Percentiles rank a stretch among this genome's conserved stretches.
Conservation (phyloP, 768 basidiomycete species). For the Macrolepiota dolichaula region DNA sequence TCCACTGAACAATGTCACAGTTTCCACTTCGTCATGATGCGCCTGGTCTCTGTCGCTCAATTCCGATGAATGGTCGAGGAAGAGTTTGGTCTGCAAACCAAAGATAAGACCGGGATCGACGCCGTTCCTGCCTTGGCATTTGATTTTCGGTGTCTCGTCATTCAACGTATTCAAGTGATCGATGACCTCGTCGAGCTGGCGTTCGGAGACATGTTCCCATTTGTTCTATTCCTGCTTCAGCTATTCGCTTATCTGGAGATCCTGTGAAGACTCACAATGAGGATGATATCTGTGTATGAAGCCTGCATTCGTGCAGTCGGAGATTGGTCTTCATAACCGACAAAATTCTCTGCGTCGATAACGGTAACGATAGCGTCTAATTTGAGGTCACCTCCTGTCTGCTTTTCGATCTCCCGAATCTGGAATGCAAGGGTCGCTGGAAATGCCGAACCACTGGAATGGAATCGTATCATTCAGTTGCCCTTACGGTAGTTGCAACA, state of each 20-base stretch:
- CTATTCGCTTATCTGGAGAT: neutral
- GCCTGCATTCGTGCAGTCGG: constrained; percentile 93
- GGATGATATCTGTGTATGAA: constrained; percentile 89
- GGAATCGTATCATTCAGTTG: neutral
- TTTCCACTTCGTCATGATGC: constrained; percentile 88
- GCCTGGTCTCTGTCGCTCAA: constrained; percentile 5
- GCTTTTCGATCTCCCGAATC: constrained; percentile 81
- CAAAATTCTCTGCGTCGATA: constrained; percentile 87
- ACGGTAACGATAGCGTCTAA: constrained; percentile 92
- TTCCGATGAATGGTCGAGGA: constrained; percentile 28
- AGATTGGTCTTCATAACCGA: constrained; percentile 89
- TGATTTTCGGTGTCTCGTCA: constrained; percentile 84
- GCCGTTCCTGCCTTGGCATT: constrained; percentile 57
- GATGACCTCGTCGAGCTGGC: constrained; percentile 74
- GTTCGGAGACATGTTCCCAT: constrained; percentile 82
- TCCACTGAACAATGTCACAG: constrained; percentile 58
- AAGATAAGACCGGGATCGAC: constrained; percentile 81
- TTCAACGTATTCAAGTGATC: constrained; percentile 90
- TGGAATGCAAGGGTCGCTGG: constrained; percentile 95
- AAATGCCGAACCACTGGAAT: constrained; percentile 82
- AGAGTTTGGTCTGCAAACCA: constrained; percentile 85
- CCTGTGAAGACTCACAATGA: constrained; percentile 58
- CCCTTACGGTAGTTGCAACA: neutral
- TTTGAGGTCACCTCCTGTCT: constrained; percentile 71
- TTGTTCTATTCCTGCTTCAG: constrained; percentile 58